Conservation (phyloP, 257 asterid species). For the Penstemon eatonii region DNA sequence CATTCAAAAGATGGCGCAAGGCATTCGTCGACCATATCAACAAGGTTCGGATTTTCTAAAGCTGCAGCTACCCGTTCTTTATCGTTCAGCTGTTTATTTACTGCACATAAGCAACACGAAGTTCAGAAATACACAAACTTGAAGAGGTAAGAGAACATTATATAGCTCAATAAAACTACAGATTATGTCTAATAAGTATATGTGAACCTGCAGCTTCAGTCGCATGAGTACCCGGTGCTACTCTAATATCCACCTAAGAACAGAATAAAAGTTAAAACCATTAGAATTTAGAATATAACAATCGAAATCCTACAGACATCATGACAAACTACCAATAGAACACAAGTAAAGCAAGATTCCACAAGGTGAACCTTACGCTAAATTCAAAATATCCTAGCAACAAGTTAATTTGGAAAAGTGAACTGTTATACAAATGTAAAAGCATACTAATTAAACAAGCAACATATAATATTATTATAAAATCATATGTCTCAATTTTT, state of each 20-base stretch:
- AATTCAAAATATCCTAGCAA: background rate
- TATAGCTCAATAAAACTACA: background rate
- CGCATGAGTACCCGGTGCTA: slow-evolving; percentile 92
- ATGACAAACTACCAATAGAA: background rate
- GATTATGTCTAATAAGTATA: background rate
- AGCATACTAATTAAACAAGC: no score
- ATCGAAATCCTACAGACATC: slow-evolving; percentile 1
- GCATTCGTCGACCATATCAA: slow-evolving; percentile 81
- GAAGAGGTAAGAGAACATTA: slow-evolving; percentile 2
- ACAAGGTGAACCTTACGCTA: slow-evolving; percentile 7
- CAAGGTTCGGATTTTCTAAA: slow-evolving; percentile 78
- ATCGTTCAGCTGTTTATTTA: slow-evolving; percentile 91
- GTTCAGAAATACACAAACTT: background rate
- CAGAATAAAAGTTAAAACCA: slow-evolving; percentile 17
- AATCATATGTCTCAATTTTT: no score
- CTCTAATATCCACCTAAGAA: slow-evolving; percentile 84
- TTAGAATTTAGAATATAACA: slow-evolving; percentile 23
- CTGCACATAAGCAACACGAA: slow-evolving; percentile 41
- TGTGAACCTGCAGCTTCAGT: slow-evolving; percentile 93
- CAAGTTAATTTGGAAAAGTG: no score
- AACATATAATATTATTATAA: no score
- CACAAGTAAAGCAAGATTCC: slow-evolving; percentile 3
- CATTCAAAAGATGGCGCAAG: slow-evolving; percentile 70
- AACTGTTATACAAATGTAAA: no score
- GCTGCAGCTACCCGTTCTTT: slow-evolving; percentile 97